Evolutionary conservation across 176 grass and related monocot species (phyloP).

Genomic region (Metroxylon sagu): DNA sequence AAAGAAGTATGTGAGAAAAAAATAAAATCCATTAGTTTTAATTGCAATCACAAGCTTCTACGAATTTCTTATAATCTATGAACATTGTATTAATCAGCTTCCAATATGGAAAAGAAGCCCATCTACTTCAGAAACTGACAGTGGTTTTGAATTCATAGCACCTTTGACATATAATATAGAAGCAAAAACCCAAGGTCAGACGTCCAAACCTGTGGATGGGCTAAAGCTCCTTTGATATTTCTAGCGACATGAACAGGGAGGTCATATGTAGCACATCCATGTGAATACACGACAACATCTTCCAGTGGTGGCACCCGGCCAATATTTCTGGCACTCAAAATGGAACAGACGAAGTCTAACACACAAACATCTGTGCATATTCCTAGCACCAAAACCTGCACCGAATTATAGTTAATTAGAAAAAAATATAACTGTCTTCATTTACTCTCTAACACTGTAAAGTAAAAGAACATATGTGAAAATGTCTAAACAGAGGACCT

Average conservation of each 20-base stretch:
- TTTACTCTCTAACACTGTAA: too few species aligned
- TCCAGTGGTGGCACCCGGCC: constrained; percentile 52
- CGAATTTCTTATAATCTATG: too few species aligned
- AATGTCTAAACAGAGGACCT: neutral
- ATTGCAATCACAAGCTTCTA: too few species aligned
- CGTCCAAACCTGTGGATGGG: constrained; percentile 72
- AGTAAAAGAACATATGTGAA: neutral
- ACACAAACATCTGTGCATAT: constrained; percentile 87
- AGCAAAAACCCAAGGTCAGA: neutral
- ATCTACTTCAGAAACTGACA: neutral
- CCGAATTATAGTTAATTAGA: neutral
- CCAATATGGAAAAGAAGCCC: neutral
- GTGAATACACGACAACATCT: constrained; percentile 74
- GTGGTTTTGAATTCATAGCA: neutral
- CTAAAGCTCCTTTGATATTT: constrained; percentile 54
- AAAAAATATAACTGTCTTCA: neutral
- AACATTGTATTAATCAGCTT: too few species aligned
- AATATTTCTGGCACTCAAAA: constrained; percentile 73
- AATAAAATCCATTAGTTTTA: too few species aligned
- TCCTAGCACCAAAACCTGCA: constrained; percentile 70
- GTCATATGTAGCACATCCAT: constrained; percentile 84
- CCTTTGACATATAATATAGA: neutral
- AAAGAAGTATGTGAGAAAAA: too few species aligned
- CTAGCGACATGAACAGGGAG: constrained; percentile 52
- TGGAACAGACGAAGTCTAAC: constrained; percentile 70